Evolutionary conservation across 148 eudicot genomes (phyloP), one percentile per base, ranked within the genome.

Genomic region (Vaccinium darrowii): DNA sequence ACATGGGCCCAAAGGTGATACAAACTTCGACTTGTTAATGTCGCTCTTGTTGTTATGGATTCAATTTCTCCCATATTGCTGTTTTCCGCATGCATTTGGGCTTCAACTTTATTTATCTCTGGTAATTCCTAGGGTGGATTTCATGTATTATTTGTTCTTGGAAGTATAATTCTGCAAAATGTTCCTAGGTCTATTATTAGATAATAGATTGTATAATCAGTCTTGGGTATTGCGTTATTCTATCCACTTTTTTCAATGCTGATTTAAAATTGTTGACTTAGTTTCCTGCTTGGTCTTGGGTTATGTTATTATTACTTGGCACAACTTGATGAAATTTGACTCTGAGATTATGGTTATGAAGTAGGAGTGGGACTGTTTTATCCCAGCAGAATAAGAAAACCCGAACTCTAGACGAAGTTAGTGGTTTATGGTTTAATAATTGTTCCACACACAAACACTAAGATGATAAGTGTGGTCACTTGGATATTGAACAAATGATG

Each of bases 1-100:
- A 52, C 43, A 81, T 79, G 91, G 87, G 0, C 88, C 86, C 30
- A 93, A 93, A 91, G 93, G 95, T 91, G 27, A 49, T 7, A 39
- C n/a, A 54, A 80, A 81, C 39, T 6, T n/a, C 33, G 16, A 67
- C 49, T 23, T 8, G 13, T 36, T 57, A 72, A 5, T 71, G 78
- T 85, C 15, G 21, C 52, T 73, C 43, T 60, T 43, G 9, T 47
- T 53, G 2, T 30, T 49, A 74, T 83, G 56, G 16, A 69, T 69
- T 76, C n/a, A 47, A 57, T 39, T 84, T 58, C 39, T 25, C 36
- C 16, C 18, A 6, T 2, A 33, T 0, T 30, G 51, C 74, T 69
- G 4, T 25, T 43, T 36, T 36, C 39, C 39, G 39, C 39, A 36
- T 36, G 39, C 39, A 36, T 36, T 36, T 36, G 39, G 39, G 39